Percentiles rank a stretch among this genome's conserved stretches.
Evolutionary conservation across 176 grass and related monocot genomes (phyloP).

Genomic region (Phyllostachys edulis): DNA sequence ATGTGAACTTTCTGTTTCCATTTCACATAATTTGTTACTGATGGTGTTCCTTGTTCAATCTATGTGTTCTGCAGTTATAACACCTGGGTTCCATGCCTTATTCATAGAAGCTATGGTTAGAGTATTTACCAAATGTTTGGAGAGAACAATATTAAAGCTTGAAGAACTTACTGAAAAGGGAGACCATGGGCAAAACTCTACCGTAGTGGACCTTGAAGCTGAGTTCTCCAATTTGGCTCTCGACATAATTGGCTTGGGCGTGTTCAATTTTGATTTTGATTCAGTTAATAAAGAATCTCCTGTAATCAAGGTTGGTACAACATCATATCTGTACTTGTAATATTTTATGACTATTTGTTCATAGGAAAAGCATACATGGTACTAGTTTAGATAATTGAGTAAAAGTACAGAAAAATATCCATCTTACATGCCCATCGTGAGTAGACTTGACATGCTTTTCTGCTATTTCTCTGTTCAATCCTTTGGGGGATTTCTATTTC

Average conservation of each 20-base stretch:
- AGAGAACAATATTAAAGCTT: constrained; percentile 85
- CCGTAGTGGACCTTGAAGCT: constrained; percentile 80
- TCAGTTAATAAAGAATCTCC: constrained; percentile 97
- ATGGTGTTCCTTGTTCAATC: background rate
- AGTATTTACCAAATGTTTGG: constrained; percentile 76
- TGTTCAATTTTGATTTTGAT: constrained; percentile 97
- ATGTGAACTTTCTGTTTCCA: background rate
- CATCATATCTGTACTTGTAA: constrained; percentile 11
- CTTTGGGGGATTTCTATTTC: background rate
- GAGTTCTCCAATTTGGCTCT: constrained; percentile 98
- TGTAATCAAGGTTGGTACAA: constrained; percentile 82
- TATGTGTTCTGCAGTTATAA: constrained; percentile 66
- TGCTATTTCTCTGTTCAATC: constrained; percentile 5
- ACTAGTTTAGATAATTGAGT: constrained; percentile 6
- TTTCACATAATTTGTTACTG: constrained; percentile 7
- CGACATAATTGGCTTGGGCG: constrained; percentile 92
- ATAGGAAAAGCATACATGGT: background rate
- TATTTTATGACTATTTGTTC: constrained; percentile 23
- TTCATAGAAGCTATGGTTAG: constrained; percentile 95
- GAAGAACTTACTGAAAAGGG: constrained; percentile 54
- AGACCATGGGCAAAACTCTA: constrained; percentile 34
- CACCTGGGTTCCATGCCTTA: constrained; percentile 86
- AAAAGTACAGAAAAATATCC: background rate
- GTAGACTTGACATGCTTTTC: background rate
- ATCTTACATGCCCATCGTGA: background rate